A percentile compares a stretch with the other conserved stretches of the same genome.
These are phyloP conservation scores for Tylopilus sp. DNA, from an alignment of 768 basidiomycete genomes.

Conservation along the genomic window DNA sequence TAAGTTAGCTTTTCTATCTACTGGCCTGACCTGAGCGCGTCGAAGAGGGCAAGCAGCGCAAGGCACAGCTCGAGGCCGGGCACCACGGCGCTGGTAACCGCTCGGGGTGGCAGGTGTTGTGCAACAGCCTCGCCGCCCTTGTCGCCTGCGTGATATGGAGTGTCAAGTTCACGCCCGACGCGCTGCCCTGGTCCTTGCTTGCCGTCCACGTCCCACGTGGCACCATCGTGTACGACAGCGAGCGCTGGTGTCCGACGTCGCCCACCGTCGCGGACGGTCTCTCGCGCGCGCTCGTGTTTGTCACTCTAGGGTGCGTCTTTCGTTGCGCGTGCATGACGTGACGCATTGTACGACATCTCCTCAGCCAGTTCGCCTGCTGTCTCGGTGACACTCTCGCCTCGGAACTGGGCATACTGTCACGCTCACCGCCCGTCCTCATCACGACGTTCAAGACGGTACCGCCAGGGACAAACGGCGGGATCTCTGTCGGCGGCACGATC, in stretches of 20 bases:
- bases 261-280: slow-evolving; percentile 41
- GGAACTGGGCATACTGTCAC: slow-evolving; percentile 85
- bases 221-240: slow-evolving; percentile 34
- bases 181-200: slow-evolving; percentile 37
- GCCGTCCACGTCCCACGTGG: slow-evolving; percentile 12
- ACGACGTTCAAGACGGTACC: slow-evolving; percentile 76
- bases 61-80: slow-evolving; percentile 75
- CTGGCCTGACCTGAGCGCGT: slow-evolving; percentile 1
- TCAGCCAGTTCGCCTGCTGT: slow-evolving; percentile 83
- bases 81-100: slow-evolving; percentile 74
- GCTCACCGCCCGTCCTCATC: slow-evolving; percentile 64
- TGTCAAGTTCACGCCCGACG: slow-evolving; percentile 45
- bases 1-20: slow-evolving; percentile 28
- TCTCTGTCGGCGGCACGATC: slow-evolving; percentile 71
- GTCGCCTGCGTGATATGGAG: slow-evolving; percentile 64
- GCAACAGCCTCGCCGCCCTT: slow-evolving; percentile 69
- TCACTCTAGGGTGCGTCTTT: slow-evolving; percentile 56
- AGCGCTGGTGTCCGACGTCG: slow-evolving; percentile 63
- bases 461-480: slow-evolving; percentile 87
- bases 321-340: neutral
- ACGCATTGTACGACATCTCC: slow-evolving; percentile 1
- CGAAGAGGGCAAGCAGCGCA: slow-evolving; percentile 69
- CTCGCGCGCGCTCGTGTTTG: slow-evolving; percentile 63
- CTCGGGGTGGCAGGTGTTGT: slow-evolving; percentile 75
- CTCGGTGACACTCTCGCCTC: slow-evolving; percentile 92